Evolutionary conservation across 2,329 filamentous ascomycete genomes (phyloP), one percentile per base, ranked within the genome.

Genomic region (Cladophialophora psammophila): DNA sequence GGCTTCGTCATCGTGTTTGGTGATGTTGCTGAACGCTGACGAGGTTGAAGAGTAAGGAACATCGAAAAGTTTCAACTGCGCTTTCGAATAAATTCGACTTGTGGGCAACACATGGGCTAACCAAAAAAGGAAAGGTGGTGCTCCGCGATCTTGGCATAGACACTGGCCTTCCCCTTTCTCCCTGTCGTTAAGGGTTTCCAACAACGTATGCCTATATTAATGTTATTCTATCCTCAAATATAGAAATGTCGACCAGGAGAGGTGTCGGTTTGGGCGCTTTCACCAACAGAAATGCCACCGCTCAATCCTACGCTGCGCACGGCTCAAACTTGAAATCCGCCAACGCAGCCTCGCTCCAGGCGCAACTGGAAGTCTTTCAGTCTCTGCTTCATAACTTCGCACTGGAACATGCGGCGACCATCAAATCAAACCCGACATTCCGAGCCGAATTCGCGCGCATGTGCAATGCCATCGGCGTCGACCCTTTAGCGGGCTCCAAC

Each of bases 371-470:
- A 72, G 94, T 98, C 75, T 99, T 99, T 85, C 93, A 96, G 76
- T 95, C 93, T 18, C 86, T 97, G 10, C 88, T 99, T 5, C 93
- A 97, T 81, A 93, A 96, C 79, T 99, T 99, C 80, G 93, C 94
- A 53, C 87, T 94, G 75, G 96, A 94, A 58, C 95, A 99, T 84
- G 92, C 91, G 73, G 93, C 94, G 76, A 95, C 97, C 75, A 99
- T 99, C 67, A 94, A 94, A 70, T 96, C 93, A 2, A 94, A 98
- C 78, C 95, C 95, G 5, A 90, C 88, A 8, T 99, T 99, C 80
- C 92, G 95, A 68, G 93, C 94, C 38, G 94, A 99, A 80, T 99
- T 99, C 77, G 94, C 95, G 2, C 93, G 94, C 78, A 99, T 99
- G 95, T 99, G 95, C 81, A 89, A 93, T 75, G 93, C 94, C 69